These are phyloP conservation scores for Fusarium nodosum DNA, from an alignment of 2,329 filamentous ascomycete species.

Conservation along the genomic window DNA sequence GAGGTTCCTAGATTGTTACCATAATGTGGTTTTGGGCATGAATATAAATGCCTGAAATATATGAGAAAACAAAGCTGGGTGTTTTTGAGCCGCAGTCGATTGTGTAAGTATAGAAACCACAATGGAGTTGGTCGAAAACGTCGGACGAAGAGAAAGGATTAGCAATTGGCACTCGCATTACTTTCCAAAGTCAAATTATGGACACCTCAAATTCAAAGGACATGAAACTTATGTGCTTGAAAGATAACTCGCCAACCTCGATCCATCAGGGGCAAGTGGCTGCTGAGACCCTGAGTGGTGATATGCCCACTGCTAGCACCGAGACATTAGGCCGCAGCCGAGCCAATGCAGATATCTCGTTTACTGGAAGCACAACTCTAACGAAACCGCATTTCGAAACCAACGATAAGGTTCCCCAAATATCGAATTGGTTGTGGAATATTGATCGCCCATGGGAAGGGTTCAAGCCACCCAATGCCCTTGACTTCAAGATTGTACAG, in stretches of 20 bases:
- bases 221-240: not conserved
- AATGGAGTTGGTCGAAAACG: not conserved
- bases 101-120: constrained; percentile 27
- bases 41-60: constrained; percentile 21
- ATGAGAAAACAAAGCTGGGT: not conserved
- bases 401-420: not conserved
- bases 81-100: constrained; percentile 31
- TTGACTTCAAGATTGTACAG: not conserved
- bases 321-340: constrained; percentile 10
- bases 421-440: constrained; percentile 21
- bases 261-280: not conserved
- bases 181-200: constrained; percentile 8
- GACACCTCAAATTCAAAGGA: not conserved
- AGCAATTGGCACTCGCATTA: not conserved
- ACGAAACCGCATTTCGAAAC: too few relatives aligned
- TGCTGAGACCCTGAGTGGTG: not conserved
- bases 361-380: not conserved
- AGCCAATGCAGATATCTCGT: not conserved
- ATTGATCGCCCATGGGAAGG: constrained; percentile 33
- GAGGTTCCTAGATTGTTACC: not conserved
- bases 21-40: constrained; percentile 12
- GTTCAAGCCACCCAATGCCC: not conserved
- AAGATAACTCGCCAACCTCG: not conserved
- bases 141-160: not conserved
- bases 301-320: not conserved